Percentiles rank a stretch among this genome's conserved stretches.
phyloP scores from a whole-genome alignment of 352 stramenopile species.

The Phytopythium oedochilum region DNA sequence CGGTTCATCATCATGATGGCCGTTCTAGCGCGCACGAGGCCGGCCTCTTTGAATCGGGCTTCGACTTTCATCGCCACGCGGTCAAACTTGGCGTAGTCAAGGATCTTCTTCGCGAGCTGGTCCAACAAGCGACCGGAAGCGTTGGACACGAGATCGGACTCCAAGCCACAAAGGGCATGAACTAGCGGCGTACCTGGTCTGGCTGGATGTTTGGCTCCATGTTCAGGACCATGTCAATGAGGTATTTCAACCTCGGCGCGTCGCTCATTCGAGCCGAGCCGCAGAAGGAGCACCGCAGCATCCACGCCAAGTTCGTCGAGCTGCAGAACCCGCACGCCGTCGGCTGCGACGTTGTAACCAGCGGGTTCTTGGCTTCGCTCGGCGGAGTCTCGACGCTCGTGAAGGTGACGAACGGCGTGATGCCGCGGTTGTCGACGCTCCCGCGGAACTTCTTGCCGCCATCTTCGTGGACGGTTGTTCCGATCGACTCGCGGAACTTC shows the following conservation, averaged over 20 bases:
- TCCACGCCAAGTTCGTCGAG: slow-evolving; percentile 65
- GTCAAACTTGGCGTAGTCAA: slow-evolving; percentile 81
- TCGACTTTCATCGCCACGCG: slow-evolving; percentile 70
- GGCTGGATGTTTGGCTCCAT: slow-evolving; percentile 59
- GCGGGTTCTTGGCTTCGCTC: slow-evolving; percentile 41
- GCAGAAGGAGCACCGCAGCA: slow-evolving; percentile 66
- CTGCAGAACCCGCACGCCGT: slow-evolving; percentile 66
- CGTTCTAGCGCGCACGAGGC: slow-evolving; percentile 63
- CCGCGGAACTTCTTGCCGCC: slow-evolving; percentile 36
- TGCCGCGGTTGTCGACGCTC: slow-evolving; percentile 42
- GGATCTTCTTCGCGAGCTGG: slow-evolving; percentile 61
- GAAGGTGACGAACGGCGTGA: slow-evolving; percentile 66
- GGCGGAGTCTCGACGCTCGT: slow-evolving; percentile 42
- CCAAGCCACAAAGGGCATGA: not conserved
- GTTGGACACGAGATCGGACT: not conserved
- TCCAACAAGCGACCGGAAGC: not conserved
- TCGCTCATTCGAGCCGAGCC: slow-evolving; percentile 67
- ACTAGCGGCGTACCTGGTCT: slow-evolving; percentile 27
- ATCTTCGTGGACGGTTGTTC: slow-evolving; percentile 32
- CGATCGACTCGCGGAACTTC: slow-evolving; percentile 21
- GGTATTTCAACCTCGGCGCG: slow-evolving; percentile 63
- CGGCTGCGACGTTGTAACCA: slow-evolving; percentile 17
- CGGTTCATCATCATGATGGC: slow-evolving; percentile 84
- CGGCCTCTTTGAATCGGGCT: slow-evolving; percentile 70
- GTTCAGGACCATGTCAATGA: slow-evolving; percentile 76